Conservation (phyloP, 192 early-diverging fungal genomes). For the Umbelopsis sp. region DNA sequence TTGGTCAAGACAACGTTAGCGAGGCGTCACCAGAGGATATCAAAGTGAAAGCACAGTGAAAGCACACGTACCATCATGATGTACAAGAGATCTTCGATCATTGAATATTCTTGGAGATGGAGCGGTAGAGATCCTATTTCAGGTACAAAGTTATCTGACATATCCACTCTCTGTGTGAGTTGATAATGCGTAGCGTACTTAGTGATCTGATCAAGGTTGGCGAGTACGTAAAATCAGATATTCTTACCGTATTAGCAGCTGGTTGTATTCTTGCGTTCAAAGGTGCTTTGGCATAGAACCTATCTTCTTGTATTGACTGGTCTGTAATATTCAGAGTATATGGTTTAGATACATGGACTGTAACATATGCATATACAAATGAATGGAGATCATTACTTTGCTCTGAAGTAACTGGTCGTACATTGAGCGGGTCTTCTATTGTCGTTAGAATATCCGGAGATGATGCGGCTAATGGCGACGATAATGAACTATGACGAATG, state of each 20-base stretch:
- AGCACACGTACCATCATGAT: constrained; percentile 68
- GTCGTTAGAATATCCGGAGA: constrained; percentile 8
- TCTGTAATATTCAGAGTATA: neutral
- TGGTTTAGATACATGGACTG: neutral
- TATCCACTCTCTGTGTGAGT: neutral
- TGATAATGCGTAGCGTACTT: neutral
- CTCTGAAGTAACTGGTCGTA: neutral
- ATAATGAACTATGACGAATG: constrained; percentile 8
- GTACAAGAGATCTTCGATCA: constrained; percentile 90
- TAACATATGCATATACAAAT: neutral
- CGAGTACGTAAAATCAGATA: neutral
- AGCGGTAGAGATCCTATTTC: constrained; percentile 42
- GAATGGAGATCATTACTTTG: neutral
- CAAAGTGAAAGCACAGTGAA: too few relatives aligned
- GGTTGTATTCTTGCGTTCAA: neutral
- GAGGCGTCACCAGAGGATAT: neutral
- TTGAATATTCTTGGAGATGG: constrained; percentile 73
- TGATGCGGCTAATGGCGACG: constrained; percentile 9
- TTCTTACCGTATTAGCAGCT: neutral
- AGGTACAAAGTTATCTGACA: neutral
- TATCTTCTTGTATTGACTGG: neutral
- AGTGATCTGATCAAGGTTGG: neutral
- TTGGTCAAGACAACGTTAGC: constrained; percentile 23
- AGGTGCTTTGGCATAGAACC: neutral
- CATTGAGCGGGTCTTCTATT: neutral